Conservation (phyloP, 441 rosid species). For the Bruguiera hainesii region DNA sequence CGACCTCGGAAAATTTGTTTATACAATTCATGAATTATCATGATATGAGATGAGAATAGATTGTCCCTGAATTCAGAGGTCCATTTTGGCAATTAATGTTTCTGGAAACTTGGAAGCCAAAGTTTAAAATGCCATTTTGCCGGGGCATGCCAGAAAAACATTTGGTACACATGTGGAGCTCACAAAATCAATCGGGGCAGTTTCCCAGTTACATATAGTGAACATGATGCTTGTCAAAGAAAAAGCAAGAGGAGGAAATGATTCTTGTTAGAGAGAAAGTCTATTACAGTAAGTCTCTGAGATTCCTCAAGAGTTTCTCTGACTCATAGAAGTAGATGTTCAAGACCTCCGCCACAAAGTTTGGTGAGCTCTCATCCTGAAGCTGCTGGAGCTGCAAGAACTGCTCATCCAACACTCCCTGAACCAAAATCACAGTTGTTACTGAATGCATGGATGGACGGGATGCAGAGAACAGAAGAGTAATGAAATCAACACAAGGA, state of each 20-base stretch:
- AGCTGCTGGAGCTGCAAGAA: constrained; percentile 96
- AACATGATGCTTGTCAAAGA: too few species aligned
- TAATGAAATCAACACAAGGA: background rate
- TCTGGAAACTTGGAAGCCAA: too few species aligned
- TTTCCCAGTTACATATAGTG: too few species aligned
- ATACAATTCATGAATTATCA: too few species aligned
- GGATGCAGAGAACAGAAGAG: background rate
- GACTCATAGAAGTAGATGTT: constrained; percentile 85
- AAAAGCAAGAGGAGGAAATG: background rate
- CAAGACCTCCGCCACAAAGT: constrained; percentile 80
- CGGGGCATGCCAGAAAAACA: too few species aligned
- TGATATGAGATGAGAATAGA: too few species aligned
- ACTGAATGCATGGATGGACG: background rate
- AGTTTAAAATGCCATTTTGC: too few species aligned
- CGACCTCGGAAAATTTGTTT: too few species aligned
- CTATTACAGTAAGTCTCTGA: constrained; percentile 57
- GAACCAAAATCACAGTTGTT: background rate
- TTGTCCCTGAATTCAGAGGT: too few species aligned
- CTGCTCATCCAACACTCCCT: constrained; percentile 97
- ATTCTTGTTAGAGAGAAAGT: background rate
- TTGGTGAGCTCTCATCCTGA: constrained; percentile 85
- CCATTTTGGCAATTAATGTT: too few species aligned
- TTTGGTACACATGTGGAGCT: too few species aligned
- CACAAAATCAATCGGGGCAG: too few species aligned
- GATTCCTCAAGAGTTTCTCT: constrained; percentile 74